These are phyloP conservation scores for Senecio squalidus DNA, from an alignment of 140 eudicot genomes.

Conservation along the genomic window DNA sequence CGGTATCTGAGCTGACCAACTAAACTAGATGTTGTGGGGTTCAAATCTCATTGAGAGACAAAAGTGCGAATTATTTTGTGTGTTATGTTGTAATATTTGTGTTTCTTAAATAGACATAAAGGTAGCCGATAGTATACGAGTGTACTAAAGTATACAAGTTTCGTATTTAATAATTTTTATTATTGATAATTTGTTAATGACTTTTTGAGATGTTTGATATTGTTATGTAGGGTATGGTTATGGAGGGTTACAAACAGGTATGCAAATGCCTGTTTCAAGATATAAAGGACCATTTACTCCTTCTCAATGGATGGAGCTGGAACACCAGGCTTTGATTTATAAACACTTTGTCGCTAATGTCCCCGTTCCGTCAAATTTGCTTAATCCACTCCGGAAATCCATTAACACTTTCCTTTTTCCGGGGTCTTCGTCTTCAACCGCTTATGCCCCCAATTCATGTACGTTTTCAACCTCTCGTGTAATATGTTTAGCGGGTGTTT, in stretches of 20 bases:
- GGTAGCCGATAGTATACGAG: too few relatives aligned
- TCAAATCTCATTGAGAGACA: too few relatives aligned
- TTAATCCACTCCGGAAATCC: constrained; percentile 63
- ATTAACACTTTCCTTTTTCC: constrained; percentile 46
- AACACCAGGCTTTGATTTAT: constrained; percentile 89
- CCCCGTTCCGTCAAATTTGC: constrained; percentile 76
- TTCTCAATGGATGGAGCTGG: constrained; percentile 89
- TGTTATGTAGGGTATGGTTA: constrained; percentile 44
- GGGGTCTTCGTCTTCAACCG: constrained; percentile 43
- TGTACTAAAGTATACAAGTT: too few relatives aligned
- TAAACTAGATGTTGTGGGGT: too few relatives aligned
- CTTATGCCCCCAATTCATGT: constrained; percentile 72
- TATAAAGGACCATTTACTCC: constrained; percentile 81
- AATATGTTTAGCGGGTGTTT: neutral
- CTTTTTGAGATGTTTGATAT: neutral
- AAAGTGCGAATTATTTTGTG: too few relatives aligned
- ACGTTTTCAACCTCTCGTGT: constrained; percentile 18
- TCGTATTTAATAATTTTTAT: too few relatives aligned
- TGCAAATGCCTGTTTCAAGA: constrained; percentile 53
- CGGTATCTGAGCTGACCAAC: too few relatives aligned
- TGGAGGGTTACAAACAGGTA: constrained; percentile 45
- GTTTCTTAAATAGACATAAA: too few relatives aligned
- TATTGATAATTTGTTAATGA: neutral
- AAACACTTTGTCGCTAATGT: constrained; percentile 83
- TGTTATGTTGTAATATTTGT: too few relatives aligned